Evolutionary conservation across 2,329 filamentous ascomycete species (phyloP), one percentile per base, ranked within the genome.

Genomic region (Neurospora sp.): DNA sequence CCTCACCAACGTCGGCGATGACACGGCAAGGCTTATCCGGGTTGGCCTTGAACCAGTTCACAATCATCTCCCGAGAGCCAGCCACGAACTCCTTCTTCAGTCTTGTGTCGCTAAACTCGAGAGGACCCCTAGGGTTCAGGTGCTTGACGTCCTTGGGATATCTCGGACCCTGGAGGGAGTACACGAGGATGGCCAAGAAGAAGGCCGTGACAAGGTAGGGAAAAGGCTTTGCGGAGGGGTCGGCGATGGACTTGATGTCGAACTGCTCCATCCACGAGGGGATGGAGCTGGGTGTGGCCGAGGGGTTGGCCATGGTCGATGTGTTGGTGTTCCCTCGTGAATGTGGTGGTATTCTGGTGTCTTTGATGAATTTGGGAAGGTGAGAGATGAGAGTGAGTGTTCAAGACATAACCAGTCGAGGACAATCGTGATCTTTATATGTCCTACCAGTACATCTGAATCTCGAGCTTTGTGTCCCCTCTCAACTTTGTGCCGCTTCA

Each of bases 81-180:
- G 33, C 7, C 8, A 69, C 52, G 42, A 71, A 71, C 38, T 68
- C 46, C 62, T 69, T 67, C 67, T 72, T 72, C 9, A 66, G 38
- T 23, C 70, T 46, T n/a, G 69, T 67, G 67, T 70, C 52, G 38
- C 43, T 70, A 43, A 72, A 69, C 67, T 70, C 71, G 42, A 70
- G 67, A 8, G 67, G 62, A 5, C 38, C 28, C 66, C 39, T 66
- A 23, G 71, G 71, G 38, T 70, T 72, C 36, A 72, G 71, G 40
- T 52, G 67, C 11, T 67, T 67, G 33, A 71, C 4, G 62, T n/a
- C 11, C 13, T 43, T 33, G 2, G 42, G 42, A 28, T 17, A 62
- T n/a, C 52, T 62, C 10, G 23, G 52, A 15, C 52, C n/a, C 11
- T 23, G 19, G 33, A 68, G 43, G 11, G 69, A 68, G 39, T 68